Conservation (phyloP, 768 basidiomycete species). For the Suillus variegatus region DNA sequence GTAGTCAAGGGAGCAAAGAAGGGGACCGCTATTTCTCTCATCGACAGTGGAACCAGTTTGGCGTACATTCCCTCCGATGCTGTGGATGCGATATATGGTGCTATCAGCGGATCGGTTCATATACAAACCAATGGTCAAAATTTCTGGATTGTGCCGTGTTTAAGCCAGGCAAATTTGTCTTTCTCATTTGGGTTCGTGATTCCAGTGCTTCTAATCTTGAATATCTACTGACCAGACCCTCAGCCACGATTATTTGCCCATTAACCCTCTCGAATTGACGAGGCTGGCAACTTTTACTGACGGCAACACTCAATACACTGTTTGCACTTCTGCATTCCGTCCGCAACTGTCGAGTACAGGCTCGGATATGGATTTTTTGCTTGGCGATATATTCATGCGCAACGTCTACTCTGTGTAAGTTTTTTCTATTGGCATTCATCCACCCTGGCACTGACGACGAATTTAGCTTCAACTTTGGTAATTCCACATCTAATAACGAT, state of each 20-base stretch:
- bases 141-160: conserved; percentile 40
- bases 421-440: neutral
- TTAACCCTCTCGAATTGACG: conserved; percentile 48
- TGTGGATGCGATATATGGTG: conserved; percentile 40
- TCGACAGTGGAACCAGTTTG: conserved; percentile 47
- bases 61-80: conserved; percentile 36
- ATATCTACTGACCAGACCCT: neutral
- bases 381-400: conserved; percentile 47
- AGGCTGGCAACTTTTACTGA: conserved; percentile 27
- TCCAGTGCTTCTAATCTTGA: neutral
- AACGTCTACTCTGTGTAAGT: conserved; percentile 47
- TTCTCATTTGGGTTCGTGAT: conserved; percentile 21
- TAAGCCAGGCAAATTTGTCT: conserved; percentile 30
- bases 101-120: conserved; percentile 37
- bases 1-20: conserved; percentile 29
- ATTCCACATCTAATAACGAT: conserved; percentile 15
- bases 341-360: conserved; percentile 25
- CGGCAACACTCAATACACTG: conserved; percentile 35
- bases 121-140: conserved; percentile 27
- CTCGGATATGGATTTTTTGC: conserved; percentile 38
- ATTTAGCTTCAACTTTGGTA: conserved; percentile 45
- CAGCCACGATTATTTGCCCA: conserved; percentile 35
- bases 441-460: neutral
- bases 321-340: conserved; percentile 39
- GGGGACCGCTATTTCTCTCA: conserved; percentile 36